These are phyloP conservation scores for Kluyveromyces dobzhanskii DNA, from an alignment of 805 yeast species.

Conservation along the genomic window DNA sequence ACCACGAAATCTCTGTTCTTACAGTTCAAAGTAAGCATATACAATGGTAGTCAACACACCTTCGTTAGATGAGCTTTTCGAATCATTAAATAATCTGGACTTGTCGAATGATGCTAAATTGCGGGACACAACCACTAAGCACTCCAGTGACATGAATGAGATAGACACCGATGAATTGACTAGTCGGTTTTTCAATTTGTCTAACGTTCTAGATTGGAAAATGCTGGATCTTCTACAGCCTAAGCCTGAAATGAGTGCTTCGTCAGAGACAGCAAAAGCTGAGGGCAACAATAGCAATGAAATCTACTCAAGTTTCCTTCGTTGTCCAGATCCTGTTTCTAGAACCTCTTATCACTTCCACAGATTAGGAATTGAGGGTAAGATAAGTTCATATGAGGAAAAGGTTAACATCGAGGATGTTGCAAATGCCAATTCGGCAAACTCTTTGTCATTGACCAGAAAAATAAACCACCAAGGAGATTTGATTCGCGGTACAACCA, in stretches of 20 bases:
- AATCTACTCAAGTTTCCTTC: slow-evolving; percentile 38
- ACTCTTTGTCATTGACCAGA: slow-evolving; percentile 67
- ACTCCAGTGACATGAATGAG: slow-evolving; percentile 7
- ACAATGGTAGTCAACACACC: no score
- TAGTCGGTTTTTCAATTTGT: slow-evolving; percentile 52
- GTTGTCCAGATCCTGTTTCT: slow-evolving; percentile 50
- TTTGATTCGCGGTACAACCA: slow-evolving; percentile 58
- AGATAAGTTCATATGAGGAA: slow-evolving; percentile 55
- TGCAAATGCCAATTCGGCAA: slow-evolving; percentile 47
- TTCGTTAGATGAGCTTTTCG: slow-evolving; percentile 1
- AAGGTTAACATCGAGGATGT: slow-evolving; percentile 42
- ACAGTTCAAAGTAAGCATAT: no score
- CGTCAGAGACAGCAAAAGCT: slow-evolving; percentile 8
- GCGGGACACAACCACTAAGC: slow-evolving; percentile 41
- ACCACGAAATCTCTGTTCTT: no score
- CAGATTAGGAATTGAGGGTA: slow-evolving; percentile 69
- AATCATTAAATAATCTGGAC: slow-evolving; percentile 2
- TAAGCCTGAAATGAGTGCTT: slow-evolving; percentile 33
- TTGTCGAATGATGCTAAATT: slow-evolving; percentile 21
- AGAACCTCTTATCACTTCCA: slow-evolving; percentile 61
- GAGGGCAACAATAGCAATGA: slow-evolving; percentile 12
- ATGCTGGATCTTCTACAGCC: slow-evolving; percentile 62
- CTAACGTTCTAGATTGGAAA: slow-evolving; percentile 55
- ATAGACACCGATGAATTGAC: slow-evolving; percentile 15
- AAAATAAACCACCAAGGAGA: slow-evolving; percentile 55